phyloP scores from a whole-genome alignment of 768 basidiomycete genomes.

The Pleurotus salmoneostramineus region DNA sequence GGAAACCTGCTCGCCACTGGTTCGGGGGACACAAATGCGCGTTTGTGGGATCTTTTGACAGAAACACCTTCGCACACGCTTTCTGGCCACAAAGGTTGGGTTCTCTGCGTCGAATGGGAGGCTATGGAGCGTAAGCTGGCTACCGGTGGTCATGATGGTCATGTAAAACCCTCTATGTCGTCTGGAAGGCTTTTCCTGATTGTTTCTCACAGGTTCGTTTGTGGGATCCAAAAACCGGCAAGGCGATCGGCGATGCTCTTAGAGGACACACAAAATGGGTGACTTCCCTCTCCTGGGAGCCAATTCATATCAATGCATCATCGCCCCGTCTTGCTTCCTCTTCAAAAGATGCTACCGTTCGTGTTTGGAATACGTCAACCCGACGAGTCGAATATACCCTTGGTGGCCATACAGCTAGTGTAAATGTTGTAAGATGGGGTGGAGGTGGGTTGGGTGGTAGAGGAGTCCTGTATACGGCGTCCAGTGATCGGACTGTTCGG shows the following conservation, averaged over 20 bases:
- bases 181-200: neutral
- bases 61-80: constrained; percentile 89
- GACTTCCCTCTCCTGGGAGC: constrained; percentile 93
- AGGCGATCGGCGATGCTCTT: constrained; percentile 82
- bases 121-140: constrained; percentile 87
- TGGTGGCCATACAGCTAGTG: constrained; percentile 90
- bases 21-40: constrained; percentile 88
- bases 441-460: constrained; percentile 60
- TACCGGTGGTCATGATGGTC: constrained; percentile 92
- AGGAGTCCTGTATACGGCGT: constrained; percentile 90
- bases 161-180: constrained; percentile 44
- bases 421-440: constrained; percentile 96
- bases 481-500: constrained; percentile 89
- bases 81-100: constrained; percentile 91
- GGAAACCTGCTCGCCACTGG: constrained; percentile 91
- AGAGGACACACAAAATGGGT: constrained; percentile 97
- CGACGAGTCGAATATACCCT: constrained; percentile 78
- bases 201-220: constrained; percentile 53
- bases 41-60: constrained; percentile 92
- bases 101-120: constrained; percentile 97
- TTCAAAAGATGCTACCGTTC: constrained; percentile 93
- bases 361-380: constrained; percentile 83
- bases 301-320: constrained; percentile 83
- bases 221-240: constrained; percentile 94
- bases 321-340: constrained; percentile 88